Conservation (phyloP, 2,329 filamentous ascomycete genomes). For the Cryoendolithus antarcticus region DNA sequence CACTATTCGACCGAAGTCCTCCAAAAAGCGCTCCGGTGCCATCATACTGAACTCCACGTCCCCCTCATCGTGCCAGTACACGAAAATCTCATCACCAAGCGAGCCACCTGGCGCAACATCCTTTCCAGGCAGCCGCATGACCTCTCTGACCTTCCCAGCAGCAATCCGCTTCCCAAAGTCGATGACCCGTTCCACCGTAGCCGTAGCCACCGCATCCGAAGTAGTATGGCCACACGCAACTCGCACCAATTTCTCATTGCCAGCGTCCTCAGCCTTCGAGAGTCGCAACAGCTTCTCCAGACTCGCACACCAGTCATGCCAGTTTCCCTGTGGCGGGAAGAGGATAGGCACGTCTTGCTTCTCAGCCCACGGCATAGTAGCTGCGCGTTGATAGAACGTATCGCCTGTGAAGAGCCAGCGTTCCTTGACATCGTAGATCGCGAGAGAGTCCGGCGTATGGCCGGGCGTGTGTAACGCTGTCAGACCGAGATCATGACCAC, state of each 20-base stretch:
- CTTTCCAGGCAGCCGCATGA: background rate
- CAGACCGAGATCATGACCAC: slow-evolving; percentile 21
- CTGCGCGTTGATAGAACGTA: slow-evolving; percentile 25
- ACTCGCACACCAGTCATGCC: background rate
- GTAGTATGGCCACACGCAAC: slow-evolving; percentile 2
- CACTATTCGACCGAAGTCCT: background rate
- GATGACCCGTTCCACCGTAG: background rate
- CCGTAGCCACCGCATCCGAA: background rate
- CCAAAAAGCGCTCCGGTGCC: background rate
- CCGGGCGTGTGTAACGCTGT: slow-evolving; percentile 35
- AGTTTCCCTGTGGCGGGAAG: slow-evolving; percentile 1
- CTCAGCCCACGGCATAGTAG: slow-evolving; percentile 4
- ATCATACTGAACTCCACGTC: background rate
- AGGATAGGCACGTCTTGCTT: slow-evolving; percentile 1
- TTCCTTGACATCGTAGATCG: slow-evolving; percentile 34
- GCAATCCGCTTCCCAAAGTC: background rate
- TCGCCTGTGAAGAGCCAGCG: slow-evolving; percentile 36
- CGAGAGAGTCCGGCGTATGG: slow-evolving; percentile 35
- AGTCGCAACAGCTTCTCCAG: background rate
- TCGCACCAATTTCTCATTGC: background rate
- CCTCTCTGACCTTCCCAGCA: background rate
- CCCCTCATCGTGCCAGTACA: background rate
- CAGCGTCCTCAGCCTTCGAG: too few species aligned
- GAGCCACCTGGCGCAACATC: background rate
- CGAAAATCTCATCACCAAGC: slow-evolving; percentile 1